Evolutionary conservation across 305 asterid species (phyloP), one percentile per base, ranked within the genome.

Genomic region (Stenogyne calaminthoides): DNA sequence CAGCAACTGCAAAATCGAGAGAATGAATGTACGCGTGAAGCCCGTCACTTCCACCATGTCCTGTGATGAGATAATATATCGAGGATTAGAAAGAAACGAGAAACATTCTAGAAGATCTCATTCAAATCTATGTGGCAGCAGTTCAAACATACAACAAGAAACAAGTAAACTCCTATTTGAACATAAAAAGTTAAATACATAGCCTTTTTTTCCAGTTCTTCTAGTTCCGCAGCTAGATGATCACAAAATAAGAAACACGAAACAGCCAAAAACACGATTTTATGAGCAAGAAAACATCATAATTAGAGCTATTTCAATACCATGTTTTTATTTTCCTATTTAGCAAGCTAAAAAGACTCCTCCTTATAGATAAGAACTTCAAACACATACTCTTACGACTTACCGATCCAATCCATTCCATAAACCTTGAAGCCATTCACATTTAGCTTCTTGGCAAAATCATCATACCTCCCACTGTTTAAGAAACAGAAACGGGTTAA

Each of bases 1-100:
- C 99, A 62, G 65, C 74, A 59, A 94, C 95, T 39, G 99, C 95
- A 80, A 83, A 79, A 76, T 90, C 96, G 10, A 92, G 92, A 52
- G 96, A 92, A 77, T 80, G 97, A 63, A 94, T 95, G 67, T 90
- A 94, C 15, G 97, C 98, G 51, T 94, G 99, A 54, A 94, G 85
- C 32, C 97, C 99, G 67, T 92, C 99, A 69, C 99, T 94, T 78
- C 99, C 99, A 32, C 98, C 99, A 32, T 94, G 99, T 64, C 99
- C 99, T 92, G 83, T 61, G 58, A 67, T 37, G 68, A 60, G 70
- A 61, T 16, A 71, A 73, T 64, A 55, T 22, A 52, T 52, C 59
- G n/a, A 32, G 29, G 29, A 25, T 32, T 32, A 32, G 36, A 32
- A 32, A 32, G 36, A 32, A 32, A 32, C 36, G 36, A 32, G 36